phyloP scores from a whole-genome alignment of 2,329 filamentous ascomycete species.

The Penicillium capsulatum region DNA sequence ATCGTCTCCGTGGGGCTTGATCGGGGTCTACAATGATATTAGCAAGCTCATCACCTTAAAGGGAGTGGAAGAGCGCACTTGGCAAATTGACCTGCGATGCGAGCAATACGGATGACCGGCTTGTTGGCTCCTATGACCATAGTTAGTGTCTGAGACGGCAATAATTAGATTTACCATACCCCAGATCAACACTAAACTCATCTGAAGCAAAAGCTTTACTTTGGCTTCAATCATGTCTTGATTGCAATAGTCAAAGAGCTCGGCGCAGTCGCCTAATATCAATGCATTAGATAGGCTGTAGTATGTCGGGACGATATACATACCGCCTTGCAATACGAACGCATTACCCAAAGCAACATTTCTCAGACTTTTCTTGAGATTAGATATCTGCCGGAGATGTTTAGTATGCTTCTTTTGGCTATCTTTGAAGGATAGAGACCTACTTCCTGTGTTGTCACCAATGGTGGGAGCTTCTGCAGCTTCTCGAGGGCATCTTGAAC shows the following conservation, averaged over 20 bases:
- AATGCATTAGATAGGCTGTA: conserved; percentile 1
- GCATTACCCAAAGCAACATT: conserved; percentile 88
- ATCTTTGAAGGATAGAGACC: neutral
- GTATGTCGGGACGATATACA: conserved; percentile 6
- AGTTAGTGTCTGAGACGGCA: neutral
- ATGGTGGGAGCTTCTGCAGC: conserved; percentile 43
- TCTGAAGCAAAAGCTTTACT: conserved; percentile 93
- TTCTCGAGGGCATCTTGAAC: conserved; percentile 41
- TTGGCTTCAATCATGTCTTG: conserved; percentile 88
- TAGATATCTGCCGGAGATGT: conserved; percentile 67
- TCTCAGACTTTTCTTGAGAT: conserved; percentile 70
- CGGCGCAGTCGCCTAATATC: conserved; percentile 69
- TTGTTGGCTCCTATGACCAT: conserved; percentile 53
- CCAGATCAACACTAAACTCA: conserved; percentile 95
- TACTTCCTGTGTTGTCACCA: conserved; percentile 29
- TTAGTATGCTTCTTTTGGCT: no score
- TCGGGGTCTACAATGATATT: conserved; percentile 54
- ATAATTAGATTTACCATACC: conserved; percentile 41
- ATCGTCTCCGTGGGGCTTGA: conserved; percentile 82
- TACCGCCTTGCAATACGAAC: conserved; percentile 87
- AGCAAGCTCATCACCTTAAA: no score
- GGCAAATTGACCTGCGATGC: conserved; percentile 96
- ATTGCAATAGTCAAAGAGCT: conserved; percentile 95
- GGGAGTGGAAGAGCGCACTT: conserved; percentile 51
- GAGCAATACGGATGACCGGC: conserved; percentile 86